Percentiles rank a stretch among this genome's conserved stretches.
Evolutionary conservation across 108 stramenopile genomes (phyloP).

Genomic region (Nannochloropsis gaditana): DNA sequence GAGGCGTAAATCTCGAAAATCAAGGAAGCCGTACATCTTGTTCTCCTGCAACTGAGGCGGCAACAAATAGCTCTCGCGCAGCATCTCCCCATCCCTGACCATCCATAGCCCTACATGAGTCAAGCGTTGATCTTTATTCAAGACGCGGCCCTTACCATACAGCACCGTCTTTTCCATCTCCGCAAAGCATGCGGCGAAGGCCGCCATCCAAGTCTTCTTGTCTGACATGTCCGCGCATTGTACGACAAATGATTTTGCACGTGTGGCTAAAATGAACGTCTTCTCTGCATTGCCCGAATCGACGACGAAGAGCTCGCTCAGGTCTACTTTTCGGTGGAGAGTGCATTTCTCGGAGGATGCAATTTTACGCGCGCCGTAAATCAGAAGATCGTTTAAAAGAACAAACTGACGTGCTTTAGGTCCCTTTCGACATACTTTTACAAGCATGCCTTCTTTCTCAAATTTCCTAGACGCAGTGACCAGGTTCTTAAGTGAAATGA

Average conservation of each 20-base stretch:
- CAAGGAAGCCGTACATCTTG: constrained; percentile 14
- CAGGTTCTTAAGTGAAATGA: background rate
- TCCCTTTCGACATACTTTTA: constrained; percentile 44
- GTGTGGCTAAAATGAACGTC: constrained; percentile 11
- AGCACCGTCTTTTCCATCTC: constrained; percentile 10
- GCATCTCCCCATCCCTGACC: constrained; percentile 6
- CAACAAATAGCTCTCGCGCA: background rate
- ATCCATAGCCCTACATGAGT: constrained; percentile 12
- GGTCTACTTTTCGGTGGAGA: background rate
- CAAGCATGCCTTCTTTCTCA: constrained; percentile 34
- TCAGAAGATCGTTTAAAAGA: constrained; percentile 48
- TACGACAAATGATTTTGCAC: background rate
- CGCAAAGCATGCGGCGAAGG: background rate
- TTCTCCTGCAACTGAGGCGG: background rate
- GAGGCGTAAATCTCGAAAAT: constrained; percentile 7
- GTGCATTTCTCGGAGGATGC: constrained; percentile 14
- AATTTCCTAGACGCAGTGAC: constrained; percentile 23
- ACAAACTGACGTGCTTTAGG: constrained; percentile 37
- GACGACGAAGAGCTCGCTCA: background rate
- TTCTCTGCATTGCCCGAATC: background rate
- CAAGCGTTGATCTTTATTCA: constrained; percentile 9
- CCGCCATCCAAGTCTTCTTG: background rate
- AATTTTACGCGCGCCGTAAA: constrained; percentile 33
- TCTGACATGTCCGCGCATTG: constrained; percentile 11
- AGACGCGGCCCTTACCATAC: background rate